These are phyloP conservation scores for Alternaria brassicicola DNA, from an alignment of 2,329 filamentous ascomycete genomes.

Conservation along the genomic window DNA sequence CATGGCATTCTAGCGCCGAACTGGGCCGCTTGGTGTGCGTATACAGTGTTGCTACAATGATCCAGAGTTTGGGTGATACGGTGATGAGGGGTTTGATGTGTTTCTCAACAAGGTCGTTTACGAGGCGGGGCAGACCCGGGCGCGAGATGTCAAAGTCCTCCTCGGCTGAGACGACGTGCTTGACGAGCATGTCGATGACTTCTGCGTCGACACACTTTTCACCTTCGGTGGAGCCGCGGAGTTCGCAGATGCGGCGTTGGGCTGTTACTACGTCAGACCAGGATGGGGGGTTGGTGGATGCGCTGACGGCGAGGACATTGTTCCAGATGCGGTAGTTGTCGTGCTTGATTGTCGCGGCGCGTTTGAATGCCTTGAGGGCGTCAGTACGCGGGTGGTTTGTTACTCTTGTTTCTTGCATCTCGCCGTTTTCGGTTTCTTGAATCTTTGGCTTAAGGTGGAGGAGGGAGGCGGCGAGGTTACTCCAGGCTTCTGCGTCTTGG, in stretches of 20 bases:
- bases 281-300: conserved; percentile 75
- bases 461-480: conserved; percentile 86
- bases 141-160: conserved; percentile 49
- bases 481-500: conserved; percentile 90
- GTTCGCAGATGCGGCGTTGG: conserved; percentile 74
- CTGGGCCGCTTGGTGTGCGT: conserved; percentile 73
- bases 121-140: conserved; percentile 63
- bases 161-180: conserved; percentile 64
- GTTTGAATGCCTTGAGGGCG: conserved; percentile 83
- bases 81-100: conserved; percentile 85
- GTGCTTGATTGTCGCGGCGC: conserved; percentile 80
- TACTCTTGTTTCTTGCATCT: conserved; percentile 47
- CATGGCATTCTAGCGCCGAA: conserved; percentile 79
- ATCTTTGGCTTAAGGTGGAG: conserved; percentile 66
- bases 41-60: conserved; percentile 71
- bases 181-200: conserved; percentile 73
- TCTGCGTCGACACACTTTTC: conserved; percentile 80
- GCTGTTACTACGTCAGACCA: conserved; percentile 78
- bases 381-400: conserved; percentile 65
- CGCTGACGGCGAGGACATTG: conserved; percentile 87
- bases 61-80: conserved; percentile 76
- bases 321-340: conserved; percentile 96
- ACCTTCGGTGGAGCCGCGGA: conserved; percentile 68
- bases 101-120: conserved; percentile 75
- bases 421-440: conserved; percentile 43